Evolutionary conservation across 192 early-diverging fungal genomes (phyloP).

Genomic region (Backusella parvicylindrica): DNA sequence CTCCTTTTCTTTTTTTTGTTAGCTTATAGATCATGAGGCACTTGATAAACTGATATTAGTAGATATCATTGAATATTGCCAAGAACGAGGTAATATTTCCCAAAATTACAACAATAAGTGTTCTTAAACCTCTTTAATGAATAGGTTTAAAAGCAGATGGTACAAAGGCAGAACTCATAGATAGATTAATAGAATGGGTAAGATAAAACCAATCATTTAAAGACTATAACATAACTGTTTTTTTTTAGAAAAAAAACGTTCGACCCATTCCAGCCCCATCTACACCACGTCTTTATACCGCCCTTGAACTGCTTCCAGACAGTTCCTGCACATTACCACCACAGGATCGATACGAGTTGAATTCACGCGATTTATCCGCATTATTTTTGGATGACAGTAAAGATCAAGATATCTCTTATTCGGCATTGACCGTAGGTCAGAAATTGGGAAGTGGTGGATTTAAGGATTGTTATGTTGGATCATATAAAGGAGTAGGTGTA

Average conservation of each 20-base stretch:
- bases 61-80: conserved; percentile 67
- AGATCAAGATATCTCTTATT: conserved; percentile 57
- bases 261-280: conserved; percentile 64
- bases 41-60: conserved; percentile 62
- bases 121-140: background rate
- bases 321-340: conserved; percentile 26
- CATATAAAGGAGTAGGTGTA: background rate
- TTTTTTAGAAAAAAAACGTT: conserved; percentile 55
- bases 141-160: conserved; percentile 52
- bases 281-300: conserved; percentile 56
- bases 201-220: background rate
- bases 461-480: conserved; percentile 64
- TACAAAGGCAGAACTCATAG: conserved; percentile 58
- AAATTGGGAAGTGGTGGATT: conserved; percentile 76
- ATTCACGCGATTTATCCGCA: conserved; percentile 40
- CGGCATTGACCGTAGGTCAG: conserved; percentile 53
- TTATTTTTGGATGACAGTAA: conserved; percentile 40
- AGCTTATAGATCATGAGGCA: conserved; percentile 39
- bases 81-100: conserved; percentile 54
- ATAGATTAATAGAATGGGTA: conserved; percentile 61
- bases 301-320: conserved; percentile 31
- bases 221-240: background rate
- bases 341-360: conserved; percentile 21
- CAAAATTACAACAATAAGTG: background rate
- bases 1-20: background rate